phyloP scores from a whole-genome alignment of 306 rosid species.

The Fragaria vesca region DNA sequence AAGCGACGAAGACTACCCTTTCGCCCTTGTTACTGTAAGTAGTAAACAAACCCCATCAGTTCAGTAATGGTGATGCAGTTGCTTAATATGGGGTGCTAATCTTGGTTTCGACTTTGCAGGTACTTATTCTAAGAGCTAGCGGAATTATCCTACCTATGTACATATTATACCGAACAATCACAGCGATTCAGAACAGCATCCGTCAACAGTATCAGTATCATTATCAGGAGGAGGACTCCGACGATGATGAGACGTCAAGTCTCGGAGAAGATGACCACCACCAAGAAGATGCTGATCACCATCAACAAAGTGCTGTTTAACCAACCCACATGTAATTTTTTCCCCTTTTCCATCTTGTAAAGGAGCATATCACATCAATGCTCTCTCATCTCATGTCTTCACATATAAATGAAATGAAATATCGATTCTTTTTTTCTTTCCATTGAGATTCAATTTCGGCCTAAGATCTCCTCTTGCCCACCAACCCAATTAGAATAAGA shows the following conservation, averaged over 20 bases:
- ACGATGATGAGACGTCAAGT: slow-evolving; percentile 32
- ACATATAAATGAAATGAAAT: slow-evolving; percentile 17
- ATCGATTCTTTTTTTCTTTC: slow-evolving; percentile 6
- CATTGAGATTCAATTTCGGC: neutral
- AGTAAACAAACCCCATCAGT: neutral
- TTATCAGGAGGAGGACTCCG: slow-evolving; percentile 44
- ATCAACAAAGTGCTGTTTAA: slow-evolving; percentile 29
- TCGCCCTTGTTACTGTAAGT: slow-evolving; percentile 73
- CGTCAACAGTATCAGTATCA: slow-evolving; percentile 28
- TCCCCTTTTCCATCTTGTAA: slow-evolving; percentile 19
- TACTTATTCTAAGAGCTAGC: slow-evolving; percentile 51
- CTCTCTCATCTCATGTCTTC: slow-evolving; percentile 22
- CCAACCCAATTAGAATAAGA: slow-evolving; percentile 11
- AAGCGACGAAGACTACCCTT: slow-evolving; percentile 69
- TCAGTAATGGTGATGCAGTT: neutral
- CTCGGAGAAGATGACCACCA: slow-evolving; percentile 25
- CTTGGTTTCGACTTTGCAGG: slow-evolving; percentile 19
- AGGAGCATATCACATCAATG: slow-evolving; percentile 41
- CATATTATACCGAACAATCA: slow-evolving; percentile 46
- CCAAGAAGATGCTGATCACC: slow-evolving; percentile 35
- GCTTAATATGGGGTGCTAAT: neutral
- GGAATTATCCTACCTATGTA: slow-evolving; percentile 90
- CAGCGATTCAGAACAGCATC: slow-evolving; percentile 47
- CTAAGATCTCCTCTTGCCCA: slow-evolving; percentile 12
- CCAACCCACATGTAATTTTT: neutral